These are phyloP conservation scores for Brettanomyces bruxellensis DNA, from an alignment of 805 yeast genomes.

Conservation along the genomic window DNA sequence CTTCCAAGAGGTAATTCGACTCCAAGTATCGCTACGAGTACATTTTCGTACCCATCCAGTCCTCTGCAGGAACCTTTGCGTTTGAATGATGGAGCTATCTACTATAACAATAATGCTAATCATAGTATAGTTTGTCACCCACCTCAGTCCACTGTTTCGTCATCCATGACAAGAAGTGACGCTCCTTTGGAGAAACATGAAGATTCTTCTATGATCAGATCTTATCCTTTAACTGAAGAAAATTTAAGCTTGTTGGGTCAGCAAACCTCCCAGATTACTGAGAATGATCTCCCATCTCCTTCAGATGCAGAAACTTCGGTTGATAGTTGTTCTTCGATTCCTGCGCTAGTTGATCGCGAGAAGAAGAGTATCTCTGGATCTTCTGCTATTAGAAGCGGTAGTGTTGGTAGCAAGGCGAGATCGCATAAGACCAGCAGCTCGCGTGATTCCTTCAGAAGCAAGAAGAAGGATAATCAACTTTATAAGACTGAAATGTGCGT, in stretches of 20 bases:
- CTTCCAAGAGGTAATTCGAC: not conserved
- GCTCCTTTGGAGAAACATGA: not conserved
- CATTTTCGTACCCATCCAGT: not conserved
- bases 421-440: not conserved
- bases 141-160: not conserved
- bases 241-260: constrained; percentile 23
- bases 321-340: not conserved
- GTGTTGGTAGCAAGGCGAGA: not conserved
- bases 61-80: not conserved
- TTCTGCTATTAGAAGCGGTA: not conserved
- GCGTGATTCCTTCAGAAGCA: not conserved
- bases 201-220: not conserved
- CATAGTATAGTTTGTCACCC: not conserved
- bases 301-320: constrained; percentile 2
- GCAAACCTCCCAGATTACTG: not conserved
- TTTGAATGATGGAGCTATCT: not conserved
- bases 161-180: not conserved
- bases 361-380: not conserved
- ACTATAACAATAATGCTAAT: not conserved
- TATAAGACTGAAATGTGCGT: constrained; percentile 90
- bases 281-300: too few relatives aligned
- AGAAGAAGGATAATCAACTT: constrained; percentile 21
- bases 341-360: not conserved
- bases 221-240: constrained; percentile 26
- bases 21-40: not conserved